Evolutionary conservation across 2,329 filamentous ascomycete species (phyloP), one percentile per base, ranked within the genome.

Genomic region (Elsinoe ampelina): DNA sequence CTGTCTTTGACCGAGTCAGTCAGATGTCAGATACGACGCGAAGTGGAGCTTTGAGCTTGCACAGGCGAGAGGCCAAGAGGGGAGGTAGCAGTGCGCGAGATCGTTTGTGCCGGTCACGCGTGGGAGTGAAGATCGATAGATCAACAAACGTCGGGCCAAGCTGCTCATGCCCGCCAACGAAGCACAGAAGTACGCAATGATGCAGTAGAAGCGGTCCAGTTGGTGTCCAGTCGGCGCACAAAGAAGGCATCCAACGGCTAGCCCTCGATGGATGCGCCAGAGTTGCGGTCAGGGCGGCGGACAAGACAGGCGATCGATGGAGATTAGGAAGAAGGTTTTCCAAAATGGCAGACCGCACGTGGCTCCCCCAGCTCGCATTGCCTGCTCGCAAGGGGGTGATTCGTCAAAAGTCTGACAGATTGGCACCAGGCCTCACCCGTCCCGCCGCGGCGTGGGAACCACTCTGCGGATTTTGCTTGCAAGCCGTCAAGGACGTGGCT

Each of bases 101-200:
- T 52, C 48, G 48, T 39, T 26, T 39, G 48, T 38, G 48, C 48
- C 32, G 32, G 48, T 52, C 48, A 52, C 48, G 48, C 48, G 48
- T 52, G 48, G 48, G 48, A 19, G 15, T 13, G 47, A 35, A 32
- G 32, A 35, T 36, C 47, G 32, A 20, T 17, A 10, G 47, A 35
- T n/a, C 32, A 20, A 36, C 32, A 19, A 38, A 51, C 32, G 26
- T 51, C 30, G 11, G 19, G 47, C 26, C 7, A 34, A 34, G 15
- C 10, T 8, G 13, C 26, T 12, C 22, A 34, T 34, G 26, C 26
- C 10, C 22, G 11, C 22, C 26, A 51, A 35, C 26, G 32, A 35
- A 15, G 26, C 20, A 15, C 20, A 47, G 20, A 20, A 32, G 12
- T 3, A 47, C 19, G 47, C 47, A 51, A 51, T 26, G 47, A 51